phyloP scores from a whole-genome alignment of 495 filamentous ascomycete genomes.

The Aspergillus diversus region DNA sequence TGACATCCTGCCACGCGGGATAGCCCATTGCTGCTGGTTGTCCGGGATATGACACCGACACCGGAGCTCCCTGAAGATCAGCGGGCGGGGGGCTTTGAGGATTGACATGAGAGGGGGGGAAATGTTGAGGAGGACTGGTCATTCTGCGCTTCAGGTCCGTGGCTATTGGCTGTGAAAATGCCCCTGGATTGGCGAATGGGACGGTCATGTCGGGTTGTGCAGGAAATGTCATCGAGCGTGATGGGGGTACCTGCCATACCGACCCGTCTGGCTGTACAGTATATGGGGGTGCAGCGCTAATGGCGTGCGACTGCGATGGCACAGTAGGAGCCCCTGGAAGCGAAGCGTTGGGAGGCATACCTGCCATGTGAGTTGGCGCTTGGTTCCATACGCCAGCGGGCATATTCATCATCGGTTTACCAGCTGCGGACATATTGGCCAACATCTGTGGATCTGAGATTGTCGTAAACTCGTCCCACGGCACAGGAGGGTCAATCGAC shows the following conservation, averaged over 20 bases:
- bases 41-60: conserved; percentile 40
- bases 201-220: conserved; percentile 37
- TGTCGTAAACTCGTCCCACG: conserved; percentile 49
- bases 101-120: conserved; percentile 27
- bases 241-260: conserved; percentile 43
- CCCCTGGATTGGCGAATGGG: conserved; percentile 32
- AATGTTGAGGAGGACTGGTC: conserved; percentile 45
- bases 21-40: conserved; percentile 42
- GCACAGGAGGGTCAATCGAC: conserved; percentile 40
- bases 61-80: conserved; percentile 35
- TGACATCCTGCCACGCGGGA: conserved; percentile 43
- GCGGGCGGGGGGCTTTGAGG: conserved; percentile 36
- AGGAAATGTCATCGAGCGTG: conserved; percentile 47
- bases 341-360: conserved; percentile 33
- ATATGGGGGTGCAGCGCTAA: conserved; percentile 36
- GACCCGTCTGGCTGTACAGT: conserved; percentile 45
- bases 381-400: conserved; percentile 38
- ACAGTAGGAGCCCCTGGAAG: conserved; percentile 42
- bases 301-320: conserved; percentile 37
- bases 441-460: conserved; percentile 46
- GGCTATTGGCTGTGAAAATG: conserved; percentile 38
- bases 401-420: conserved; percentile 45
- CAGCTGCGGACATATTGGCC: conserved; percentile 38
- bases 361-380: conserved; percentile 28
- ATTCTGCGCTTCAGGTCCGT: conserved; percentile 48